Evolutionary conservation across 768 basidiomycete genomes (phyloP).

Genomic region (Coprinellus micaceus): DNA sequence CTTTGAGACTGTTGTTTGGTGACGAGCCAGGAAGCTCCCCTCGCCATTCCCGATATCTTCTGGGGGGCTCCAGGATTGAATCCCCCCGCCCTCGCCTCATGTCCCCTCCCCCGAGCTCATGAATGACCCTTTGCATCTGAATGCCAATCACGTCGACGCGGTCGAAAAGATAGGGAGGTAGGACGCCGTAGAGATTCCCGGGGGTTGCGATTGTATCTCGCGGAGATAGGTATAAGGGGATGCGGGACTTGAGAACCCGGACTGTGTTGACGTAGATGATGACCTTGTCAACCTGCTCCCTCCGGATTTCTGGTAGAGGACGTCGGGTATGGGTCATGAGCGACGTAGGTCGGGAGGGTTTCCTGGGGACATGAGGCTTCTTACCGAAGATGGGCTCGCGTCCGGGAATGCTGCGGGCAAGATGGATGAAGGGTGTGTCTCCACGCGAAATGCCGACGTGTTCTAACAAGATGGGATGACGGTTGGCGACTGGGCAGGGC

Average conservation of each 20-base stretch:
- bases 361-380: neutral
- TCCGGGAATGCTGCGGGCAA: neutral
- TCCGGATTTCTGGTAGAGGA: neutral
- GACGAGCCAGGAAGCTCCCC: too few species aligned
- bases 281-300: neutral
- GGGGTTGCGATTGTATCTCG: neutral
- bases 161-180: neutral
- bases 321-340: neutral
- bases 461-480: neutral
- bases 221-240: neutral
- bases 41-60: too few species aligned
- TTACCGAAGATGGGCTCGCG: slow-evolving; percentile 6
- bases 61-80: too few species aligned
- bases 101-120: neutral
- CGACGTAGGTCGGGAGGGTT: neutral
- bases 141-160: neutral
- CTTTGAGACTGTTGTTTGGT: neutral
- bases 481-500: too few species aligned
- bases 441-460: neutral
- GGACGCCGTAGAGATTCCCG: slow-evolving; percentile 1
- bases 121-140: neutral
- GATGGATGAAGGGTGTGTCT: neutral
- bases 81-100: too few species aligned
- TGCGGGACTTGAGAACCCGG: neutral
- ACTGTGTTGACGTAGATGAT: neutral